A percentile compares a stretch with the other conserved stretches of the same genome.
These are phyloP conservation scores for Ascocoryne sarcoides DNA, from an alignment of 2,329 filamentous ascomycete genomes.

Conservation along the genomic window DNA sequence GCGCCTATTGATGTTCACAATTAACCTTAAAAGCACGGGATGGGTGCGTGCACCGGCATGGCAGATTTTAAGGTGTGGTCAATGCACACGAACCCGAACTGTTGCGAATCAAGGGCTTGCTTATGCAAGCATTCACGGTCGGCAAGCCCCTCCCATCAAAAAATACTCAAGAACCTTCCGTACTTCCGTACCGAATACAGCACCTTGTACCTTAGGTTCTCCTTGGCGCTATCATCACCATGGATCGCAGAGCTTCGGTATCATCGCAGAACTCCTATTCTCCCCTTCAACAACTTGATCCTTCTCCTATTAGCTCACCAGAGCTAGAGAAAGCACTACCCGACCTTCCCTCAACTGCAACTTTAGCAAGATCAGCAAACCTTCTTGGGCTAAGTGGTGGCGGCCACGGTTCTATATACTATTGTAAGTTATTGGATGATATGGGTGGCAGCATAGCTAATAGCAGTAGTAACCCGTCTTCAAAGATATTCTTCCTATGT, in stretches of 20 bases:
- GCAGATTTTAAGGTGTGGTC: constrained; percentile 25
- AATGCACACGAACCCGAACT: constrained; percentile 10
- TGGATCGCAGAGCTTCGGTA: constrained; percentile 32
- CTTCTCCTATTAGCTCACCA: constrained; percentile 64
- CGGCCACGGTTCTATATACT: constrained; percentile 65
- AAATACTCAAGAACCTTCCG: too few species aligned
- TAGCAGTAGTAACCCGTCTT: constrained; percentile 53
- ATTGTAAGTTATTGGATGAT: constrained; percentile 56
- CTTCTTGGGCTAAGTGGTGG: constrained; percentile 49
- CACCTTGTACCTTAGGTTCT: too few species aligned
- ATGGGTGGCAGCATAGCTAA: too few species aligned
- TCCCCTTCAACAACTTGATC: constrained; percentile 71
- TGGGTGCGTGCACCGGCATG: too few species aligned
- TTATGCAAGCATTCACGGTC: too few species aligned
- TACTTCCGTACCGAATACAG: too few species aligned
- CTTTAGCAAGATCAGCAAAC: constrained; percentile 27
- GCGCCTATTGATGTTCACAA: too few species aligned
- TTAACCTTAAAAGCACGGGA: too few species aligned
- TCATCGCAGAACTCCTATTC: constrained; percentile 47
- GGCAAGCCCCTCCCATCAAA: too few species aligned
- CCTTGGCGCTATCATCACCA: constrained; percentile 20
- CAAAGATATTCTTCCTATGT: constrained; percentile 88
- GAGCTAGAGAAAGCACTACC: constrained; percentile 36
- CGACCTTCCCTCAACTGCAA: constrained; percentile 35
- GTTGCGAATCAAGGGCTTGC: too few species aligned